Base-by-base conservation (phyloP, 1,139 yeast species). In the Spathaspora sp. region DNA sequence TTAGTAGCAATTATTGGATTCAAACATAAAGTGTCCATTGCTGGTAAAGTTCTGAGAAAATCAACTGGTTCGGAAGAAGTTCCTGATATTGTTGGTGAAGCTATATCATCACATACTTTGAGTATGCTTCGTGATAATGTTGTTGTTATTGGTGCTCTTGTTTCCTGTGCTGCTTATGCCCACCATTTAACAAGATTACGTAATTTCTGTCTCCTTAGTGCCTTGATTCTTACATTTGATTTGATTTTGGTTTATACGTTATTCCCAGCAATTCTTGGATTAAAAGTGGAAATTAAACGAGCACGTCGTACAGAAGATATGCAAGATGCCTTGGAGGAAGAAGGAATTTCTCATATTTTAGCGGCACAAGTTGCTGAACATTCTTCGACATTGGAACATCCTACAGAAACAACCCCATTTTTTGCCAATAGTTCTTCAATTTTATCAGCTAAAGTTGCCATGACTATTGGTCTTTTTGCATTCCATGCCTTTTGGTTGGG, bases 1-100 rank as follows among this genome's bases (percentile, higher is more conserved):
- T 76, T 93, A 58, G 96, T 91, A 17, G 93, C 96, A 23, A 85
- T 91, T 8, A 82, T 93, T 59, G 99, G 99, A 1, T 93, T 93
- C 68, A 91, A 90, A 60, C 89, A 89, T 64, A 90, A 93, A 60
- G 81, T 89, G 24, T 76, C 84, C 25, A 78, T 91, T 55, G 88
- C 97, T 1, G 75, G 84, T 25, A 77, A 81, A 44, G 84, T 86
- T 34, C 65, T 84, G 59, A 64, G 66, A 46, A 72, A 72, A 46
- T 67, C 75, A 42, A 54, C 67, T 11, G 18, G 24, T 2, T 59
- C 68, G 15, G 58, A 60, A 37, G 81, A 78, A 49, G 80, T 74
- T 37, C 67, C 72, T 38, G 64, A 71, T 34, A 71, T 78, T 39
- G 81, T 80, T 45, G 63, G 78, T 15, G 74, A 79, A 42, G 86